phyloP scores from a whole-genome alignment of 768 basidiomycete genomes.

The Strobilomyces echinocephalus region DNA sequence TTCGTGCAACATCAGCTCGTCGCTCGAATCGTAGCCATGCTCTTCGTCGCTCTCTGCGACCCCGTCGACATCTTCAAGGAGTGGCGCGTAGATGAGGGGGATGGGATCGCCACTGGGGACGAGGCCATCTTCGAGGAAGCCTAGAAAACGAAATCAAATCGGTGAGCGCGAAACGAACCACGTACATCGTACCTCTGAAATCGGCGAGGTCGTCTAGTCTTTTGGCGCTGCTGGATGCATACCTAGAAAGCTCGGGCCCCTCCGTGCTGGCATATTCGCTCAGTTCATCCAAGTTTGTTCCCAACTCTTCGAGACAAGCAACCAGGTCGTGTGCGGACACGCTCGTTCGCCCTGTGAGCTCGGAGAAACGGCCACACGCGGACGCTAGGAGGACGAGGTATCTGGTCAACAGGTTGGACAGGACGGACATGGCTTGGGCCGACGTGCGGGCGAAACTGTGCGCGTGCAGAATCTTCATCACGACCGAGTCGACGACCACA shows the following conservation, averaged over 20 bases:
- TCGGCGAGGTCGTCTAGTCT: conserved; percentile 71
- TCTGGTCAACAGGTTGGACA: conserved; percentile 72
- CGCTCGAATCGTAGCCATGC: conserved; percentile 28
- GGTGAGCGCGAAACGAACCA: neutral
- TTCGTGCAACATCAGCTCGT: neutral
- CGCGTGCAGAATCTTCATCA: conserved; percentile 68
- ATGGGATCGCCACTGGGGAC: conserved; percentile 52
- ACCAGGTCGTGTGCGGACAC: conserved; percentile 58
- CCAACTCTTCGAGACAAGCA: conserved; percentile 69
- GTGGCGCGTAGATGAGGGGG: conserved; percentile 44
- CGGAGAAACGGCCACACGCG: conserved; percentile 68
- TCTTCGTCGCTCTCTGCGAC: conserved; percentile 31
- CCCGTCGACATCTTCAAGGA: conserved; percentile 24
- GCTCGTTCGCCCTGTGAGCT: conserved; percentile 64
- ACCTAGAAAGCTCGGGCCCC: conserved; percentile 63
- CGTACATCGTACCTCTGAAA: conserved; percentile 54
- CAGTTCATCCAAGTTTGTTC: conserved; percentile 66
- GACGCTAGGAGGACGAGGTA: conserved; percentile 64
- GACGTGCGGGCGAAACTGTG: conserved; percentile 76
- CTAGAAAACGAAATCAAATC: conserved; percentile 37
- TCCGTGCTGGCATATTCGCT: conserved; percentile 61
- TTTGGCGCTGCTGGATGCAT: conserved; percentile 57
- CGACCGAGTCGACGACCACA: conserved; percentile 63
- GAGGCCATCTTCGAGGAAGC: conserved; percentile 57
- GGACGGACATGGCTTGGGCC: conserved; percentile 59